These are phyloP conservation scores for Canna indica DNA, from an alignment of 176 grass and related monocot genomes.

Conservation along the genomic window DNA sequence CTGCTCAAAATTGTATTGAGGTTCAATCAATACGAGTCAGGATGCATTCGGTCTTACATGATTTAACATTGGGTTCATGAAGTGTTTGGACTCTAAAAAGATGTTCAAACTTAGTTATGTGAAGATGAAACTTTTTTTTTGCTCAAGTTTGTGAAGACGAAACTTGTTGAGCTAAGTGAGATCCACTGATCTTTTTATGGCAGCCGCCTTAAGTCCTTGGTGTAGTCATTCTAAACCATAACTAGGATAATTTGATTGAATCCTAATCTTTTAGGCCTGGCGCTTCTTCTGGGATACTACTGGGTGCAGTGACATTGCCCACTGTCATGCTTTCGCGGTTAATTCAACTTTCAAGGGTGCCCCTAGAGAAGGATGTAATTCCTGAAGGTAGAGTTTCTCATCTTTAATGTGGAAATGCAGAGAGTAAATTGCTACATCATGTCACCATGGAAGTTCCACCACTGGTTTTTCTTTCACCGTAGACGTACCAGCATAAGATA, in stretches of 20 bases:
- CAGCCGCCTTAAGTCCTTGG: not conserved
- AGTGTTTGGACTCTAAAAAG: not conserved
- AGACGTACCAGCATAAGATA: not conserved
- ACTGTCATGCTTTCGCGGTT: slow-evolving; percentile 79
- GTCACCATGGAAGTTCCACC: not conserved
- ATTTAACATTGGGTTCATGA: not conserved
- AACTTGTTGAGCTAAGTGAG: not conserved
- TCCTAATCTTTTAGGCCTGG: slow-evolving; percentile 51
- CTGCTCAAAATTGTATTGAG: not conserved
- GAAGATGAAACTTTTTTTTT: no score
- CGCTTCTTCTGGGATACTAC: slow-evolving; percentile 88
- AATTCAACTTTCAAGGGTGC: slow-evolving; percentile 61
- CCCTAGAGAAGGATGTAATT: slow-evolving; percentile 33
- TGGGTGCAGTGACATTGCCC: slow-evolving; percentile 71
- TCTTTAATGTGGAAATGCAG: not conserved
- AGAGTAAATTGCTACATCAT: not conserved
- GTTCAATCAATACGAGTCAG: not conserved
- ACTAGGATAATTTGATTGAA: not conserved
- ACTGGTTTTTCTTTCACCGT: not conserved
- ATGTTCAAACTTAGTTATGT: not conserved
- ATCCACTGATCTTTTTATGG: not conserved
- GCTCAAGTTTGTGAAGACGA: not conserved
- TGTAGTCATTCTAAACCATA: not conserved
- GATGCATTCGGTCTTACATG: not conserved
- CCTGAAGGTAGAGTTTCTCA: slow-evolving; percentile 35